A percentile compares a stretch with the other conserved stretches of the same genome.
Evolutionary conservation across 495 filamentous ascomycete genomes (phyloP).

Genomic region (Massariosphaeria phaeospora): DNA sequence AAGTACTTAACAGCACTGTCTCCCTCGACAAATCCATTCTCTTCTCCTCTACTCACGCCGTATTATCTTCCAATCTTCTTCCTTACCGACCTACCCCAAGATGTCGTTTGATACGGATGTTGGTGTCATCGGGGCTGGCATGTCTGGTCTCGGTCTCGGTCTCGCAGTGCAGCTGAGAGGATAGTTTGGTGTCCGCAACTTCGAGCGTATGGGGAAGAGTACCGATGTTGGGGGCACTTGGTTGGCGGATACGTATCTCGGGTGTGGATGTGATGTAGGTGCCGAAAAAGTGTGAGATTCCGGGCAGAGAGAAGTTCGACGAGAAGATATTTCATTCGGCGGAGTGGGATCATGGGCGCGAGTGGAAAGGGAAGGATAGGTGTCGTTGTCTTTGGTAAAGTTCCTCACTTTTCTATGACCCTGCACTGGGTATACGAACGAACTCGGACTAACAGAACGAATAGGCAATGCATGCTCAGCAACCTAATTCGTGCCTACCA

Average conservation of each 20-base stretch:
- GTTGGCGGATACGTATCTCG: constrained; percentile 36
- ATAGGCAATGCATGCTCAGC: constrained; percentile 36
- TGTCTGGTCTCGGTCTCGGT: constrained; percentile 35
- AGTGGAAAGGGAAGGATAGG: constrained; percentile 54
- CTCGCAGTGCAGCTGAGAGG: constrained; percentile 36
- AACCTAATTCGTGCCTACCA: constrained; percentile 38
- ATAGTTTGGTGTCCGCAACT: constrained; percentile 18
- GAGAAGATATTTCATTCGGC: constrained; percentile 57
- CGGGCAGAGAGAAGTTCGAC: constrained; percentile 46
- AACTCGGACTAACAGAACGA: not conserved
- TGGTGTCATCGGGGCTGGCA: constrained; percentile 37
- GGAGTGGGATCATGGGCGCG: constrained; percentile 53
- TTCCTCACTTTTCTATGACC: not conserved
- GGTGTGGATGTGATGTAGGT: constrained; percentile 39
- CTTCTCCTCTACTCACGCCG: not conserved
- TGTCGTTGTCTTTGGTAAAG: constrained; percentile 55
- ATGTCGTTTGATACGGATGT: constrained; percentile 33
- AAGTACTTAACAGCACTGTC: no score
- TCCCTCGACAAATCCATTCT: no score
- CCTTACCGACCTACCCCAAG: no score
- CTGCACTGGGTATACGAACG: not conserved
- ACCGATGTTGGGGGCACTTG: constrained; percentile 39
- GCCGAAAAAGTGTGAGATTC: constrained; percentile 48
- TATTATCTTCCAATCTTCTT: not conserved
- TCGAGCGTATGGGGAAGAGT: constrained; percentile 37